Conservation (phyloP, 2,329 filamentous ascomycete species). For the Tolypocladium sp. region DNA sequence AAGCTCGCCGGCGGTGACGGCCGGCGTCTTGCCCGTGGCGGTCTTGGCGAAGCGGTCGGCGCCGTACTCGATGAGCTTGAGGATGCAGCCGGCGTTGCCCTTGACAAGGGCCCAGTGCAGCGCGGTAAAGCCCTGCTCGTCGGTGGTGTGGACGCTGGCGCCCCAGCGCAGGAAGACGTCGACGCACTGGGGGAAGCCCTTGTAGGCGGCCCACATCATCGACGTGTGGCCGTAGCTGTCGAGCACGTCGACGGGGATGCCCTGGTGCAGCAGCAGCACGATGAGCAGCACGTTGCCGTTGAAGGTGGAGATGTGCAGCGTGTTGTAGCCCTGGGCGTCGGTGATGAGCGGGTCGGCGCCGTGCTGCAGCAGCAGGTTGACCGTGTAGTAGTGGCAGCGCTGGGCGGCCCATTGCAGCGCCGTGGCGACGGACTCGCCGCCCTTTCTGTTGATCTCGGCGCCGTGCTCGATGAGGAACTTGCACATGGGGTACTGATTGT, state of each 20-base stretch:
- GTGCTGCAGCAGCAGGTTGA: constrained; percentile 82
- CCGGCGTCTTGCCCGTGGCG: constrained; percentile 80
- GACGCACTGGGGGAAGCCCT: constrained; percentile 86
- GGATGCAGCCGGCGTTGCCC: constrained; percentile 78
- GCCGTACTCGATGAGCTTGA: constrained; percentile 93
- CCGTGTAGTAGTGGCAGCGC: constrained; percentile 91
- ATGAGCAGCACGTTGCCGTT: constrained; percentile 91
- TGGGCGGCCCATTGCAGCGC: constrained; percentile 96
- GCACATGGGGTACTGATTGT: constrained; percentile 96
- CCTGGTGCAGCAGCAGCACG: constrained; percentile 83
- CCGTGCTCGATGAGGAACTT: constrained; percentile 80
- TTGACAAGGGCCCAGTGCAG: constrained; percentile 96
- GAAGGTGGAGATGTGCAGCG: constrained; percentile 92
- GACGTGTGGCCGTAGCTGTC: constrained; percentile 88
- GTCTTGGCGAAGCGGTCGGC: constrained; percentile 89
- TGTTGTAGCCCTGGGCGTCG: constrained; percentile 95
- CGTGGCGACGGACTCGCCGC: constrained; percentile 89
- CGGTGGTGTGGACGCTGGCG: constrained; percentile 80
- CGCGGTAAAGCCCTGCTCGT: constrained; percentile 90
- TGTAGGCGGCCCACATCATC: constrained; percentile 98
- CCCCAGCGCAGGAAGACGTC: constrained; percentile 92
- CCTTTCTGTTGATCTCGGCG: constrained; percentile 89
- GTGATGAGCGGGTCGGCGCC: constrained; percentile 88
- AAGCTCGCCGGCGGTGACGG: constrained; percentile 79
- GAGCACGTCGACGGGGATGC: constrained; percentile 84